A percentile compares a stretch with the other conserved stretches of the same genome.
phyloP scores from a whole-genome alignment of 148 eudicot genomes.

The Dysphania ambrosioides region DNA sequence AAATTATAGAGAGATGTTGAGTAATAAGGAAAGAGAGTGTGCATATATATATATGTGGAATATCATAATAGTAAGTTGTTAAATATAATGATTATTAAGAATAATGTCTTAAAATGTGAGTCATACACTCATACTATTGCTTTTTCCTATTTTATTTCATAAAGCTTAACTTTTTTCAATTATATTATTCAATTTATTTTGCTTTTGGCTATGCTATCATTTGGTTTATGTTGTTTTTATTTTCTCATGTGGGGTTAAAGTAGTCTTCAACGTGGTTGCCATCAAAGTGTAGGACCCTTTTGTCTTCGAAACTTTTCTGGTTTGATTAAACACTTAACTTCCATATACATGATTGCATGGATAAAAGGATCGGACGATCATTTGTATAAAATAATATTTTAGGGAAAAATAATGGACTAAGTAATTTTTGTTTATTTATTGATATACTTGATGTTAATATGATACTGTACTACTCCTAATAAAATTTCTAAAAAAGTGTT shows the following conservation, averaged over 20 bases:
- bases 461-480: no score
- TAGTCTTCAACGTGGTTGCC: conserved; percentile 41
- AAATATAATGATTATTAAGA: conserved; percentile 17
- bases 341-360: conserved; percentile 10
- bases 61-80: conserved; percentile 15
- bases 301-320: conserved; percentile 15
- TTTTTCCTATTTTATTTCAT: conserved; percentile 13
- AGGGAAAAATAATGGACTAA: no score
- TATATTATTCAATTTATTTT: background rate
- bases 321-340: conserved; percentile 9
- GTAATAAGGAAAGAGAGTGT: background rate
- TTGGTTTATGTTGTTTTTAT: conserved; percentile 26
- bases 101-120: conserved; percentile 26
- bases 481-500: no score
- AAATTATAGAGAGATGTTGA: conserved; percentile 3
- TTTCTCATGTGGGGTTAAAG: conserved; percentile 34
- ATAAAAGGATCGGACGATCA: conserved; percentile 1
- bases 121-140: conserved; percentile 9
- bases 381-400: background rate
- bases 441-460: no score
- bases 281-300: conserved; percentile 42
- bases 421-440: no score
- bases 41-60: conserved; percentile 20
- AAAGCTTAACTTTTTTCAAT: background rate
- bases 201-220: conserved; percentile 48